These are phyloP conservation scores for Endocalyx cinctus DNA, from an alignment of 2,329 filamentous ascomycete genomes.

Conservation along the genomic window DNA sequence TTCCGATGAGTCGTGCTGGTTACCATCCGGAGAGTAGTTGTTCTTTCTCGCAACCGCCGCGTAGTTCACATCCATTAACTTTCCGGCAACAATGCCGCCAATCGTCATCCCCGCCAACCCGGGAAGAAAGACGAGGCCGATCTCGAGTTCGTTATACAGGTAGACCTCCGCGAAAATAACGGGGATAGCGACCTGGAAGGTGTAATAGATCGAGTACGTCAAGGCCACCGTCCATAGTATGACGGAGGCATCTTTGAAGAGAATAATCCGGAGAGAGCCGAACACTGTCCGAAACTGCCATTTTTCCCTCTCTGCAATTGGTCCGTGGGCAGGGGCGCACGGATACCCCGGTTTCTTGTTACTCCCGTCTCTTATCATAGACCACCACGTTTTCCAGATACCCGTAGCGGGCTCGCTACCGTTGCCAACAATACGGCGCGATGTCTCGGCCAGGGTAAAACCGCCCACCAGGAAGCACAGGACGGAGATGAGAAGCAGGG, in stretches of 20 bases:
- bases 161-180: slow-evolving; percentile 5
- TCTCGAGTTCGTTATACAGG: slow-evolving; percentile 35
- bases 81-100: slow-evolving; percentile 31
- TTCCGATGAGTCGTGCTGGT: slow-evolving; percentile 40
- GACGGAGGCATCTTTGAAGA: slow-evolving; percentile 9
- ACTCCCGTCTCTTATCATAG: neutral
- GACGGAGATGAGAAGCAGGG: slow-evolving; percentile 7
- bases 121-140: slow-evolving; percentile 34
- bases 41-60: slow-evolving; percentile 38
- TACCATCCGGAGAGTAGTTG: slow-evolving; percentile 37
- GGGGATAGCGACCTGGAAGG: slow-evolving; percentile 7
- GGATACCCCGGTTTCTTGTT: neutral
- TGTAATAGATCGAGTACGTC: slow-evolving; percentile 7
- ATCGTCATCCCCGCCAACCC: slow-evolving; percentile 32
- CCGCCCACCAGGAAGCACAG: slow-evolving; percentile 4
- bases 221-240: slow-evolving; percentile 8
- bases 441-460: slow-evolving; percentile 9
- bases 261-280: slow-evolving; percentile 9
- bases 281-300: slow-evolving; percentile 5
- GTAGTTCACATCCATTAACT: slow-evolving; percentile 52
- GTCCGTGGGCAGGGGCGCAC: slow-evolving; percentile 1
- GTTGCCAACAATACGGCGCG: slow-evolving; percentile 9
- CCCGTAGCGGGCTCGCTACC: slow-evolving; percentile 6
- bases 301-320: slow-evolving; percentile 5
- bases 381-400: slow-evolving; percentile 10